Conservation (phyloP, 2,329 filamentous ascomycete species). For the Clarireedia homoeocarpa region DNA sequence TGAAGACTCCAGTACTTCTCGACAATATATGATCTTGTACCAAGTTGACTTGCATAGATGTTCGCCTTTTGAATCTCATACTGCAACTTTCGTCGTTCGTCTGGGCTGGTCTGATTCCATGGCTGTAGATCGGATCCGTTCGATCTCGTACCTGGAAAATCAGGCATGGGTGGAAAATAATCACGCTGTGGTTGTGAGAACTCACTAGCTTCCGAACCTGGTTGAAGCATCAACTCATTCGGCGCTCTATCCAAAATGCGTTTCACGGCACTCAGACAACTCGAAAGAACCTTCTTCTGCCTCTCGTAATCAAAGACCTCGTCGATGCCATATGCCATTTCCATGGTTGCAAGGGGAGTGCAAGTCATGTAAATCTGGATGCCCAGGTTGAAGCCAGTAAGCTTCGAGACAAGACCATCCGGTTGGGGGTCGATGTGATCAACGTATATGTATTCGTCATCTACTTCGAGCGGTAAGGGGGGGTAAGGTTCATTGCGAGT, state of each 20-base stretch:
- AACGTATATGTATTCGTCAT: slow-evolving; percentile 72
- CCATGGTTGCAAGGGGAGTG: slow-evolving; percentile 69
- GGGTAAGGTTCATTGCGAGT: slow-evolving; percentile 72
- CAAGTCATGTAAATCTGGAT: slow-evolving; percentile 75
- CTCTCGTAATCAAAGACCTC: slow-evolving; percentile 67
- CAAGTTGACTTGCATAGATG: slow-evolving; percentile 74
- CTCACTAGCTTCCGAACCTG: slow-evolving; percentile 32
- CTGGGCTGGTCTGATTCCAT: slow-evolving; percentile 10
- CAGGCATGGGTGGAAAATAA: slow-evolving; percentile 39
- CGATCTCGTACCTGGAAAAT: slow-evolving; percentile 32
- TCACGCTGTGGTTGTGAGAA: slow-evolving; percentile 39
- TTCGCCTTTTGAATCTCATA: slow-evolving; percentile 91
- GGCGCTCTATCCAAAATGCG: slow-evolving; percentile 60
- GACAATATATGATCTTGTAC: slow-evolving; percentile 75
- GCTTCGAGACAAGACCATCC: slow-evolving; percentile 55
- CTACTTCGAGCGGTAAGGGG: slow-evolving; percentile 70
- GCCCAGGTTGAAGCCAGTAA: slow-evolving; percentile 76
- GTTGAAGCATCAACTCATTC: slow-evolving; percentile 53
- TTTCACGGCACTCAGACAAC: slow-evolving; percentile 64
- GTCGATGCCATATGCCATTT: slow-evolving; percentile 73
- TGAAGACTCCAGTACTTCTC: slow-evolving; percentile 77
- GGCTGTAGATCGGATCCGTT: slow-evolving; percentile 26
- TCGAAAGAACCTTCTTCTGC: slow-evolving; percentile 66
- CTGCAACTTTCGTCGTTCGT: slow-evolving; percentile 50
- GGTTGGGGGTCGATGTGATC: slow-evolving; percentile 65